Percentiles rank a stretch among this genome's conserved stretches.
phyloP scores from a whole-genome alignment of 2,329 filamentous ascomycete species.

The Microdochium trichocladiopsis region DNA sequence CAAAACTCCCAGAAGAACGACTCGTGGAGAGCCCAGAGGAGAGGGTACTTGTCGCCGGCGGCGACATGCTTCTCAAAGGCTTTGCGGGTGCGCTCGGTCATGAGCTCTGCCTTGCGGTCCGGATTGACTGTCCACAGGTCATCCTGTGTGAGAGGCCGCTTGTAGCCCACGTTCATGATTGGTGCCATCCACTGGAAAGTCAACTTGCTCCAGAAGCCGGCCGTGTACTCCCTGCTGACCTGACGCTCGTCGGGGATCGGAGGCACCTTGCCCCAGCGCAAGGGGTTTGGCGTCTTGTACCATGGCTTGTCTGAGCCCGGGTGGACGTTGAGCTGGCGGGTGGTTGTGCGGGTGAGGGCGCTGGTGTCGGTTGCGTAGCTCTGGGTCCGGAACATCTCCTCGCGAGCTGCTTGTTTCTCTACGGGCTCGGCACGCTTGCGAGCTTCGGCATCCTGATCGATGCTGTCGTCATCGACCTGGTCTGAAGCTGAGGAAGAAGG shows the following conservation, averaged over 20 bases:
- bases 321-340: conserved; percentile 17
- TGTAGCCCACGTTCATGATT: conserved; percentile 81
- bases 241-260: conserved; percentile 45
- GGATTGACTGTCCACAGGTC: conserved; percentile 91
- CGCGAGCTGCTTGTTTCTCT: conserved; percentile 17
- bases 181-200: conserved; percentile 89
- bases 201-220: conserved; percentile 66
- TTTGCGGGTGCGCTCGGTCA: conserved; percentile 59
- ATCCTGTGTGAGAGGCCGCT: conserved; percentile 71
- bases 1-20: conserved; percentile 81
- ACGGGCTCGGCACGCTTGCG: conserved; percentile 14
- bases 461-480: neutral
- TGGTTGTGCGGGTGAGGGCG: conserved; percentile 35
- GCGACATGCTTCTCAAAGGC: conserved; percentile 64
- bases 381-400: conserved; percentile 32
- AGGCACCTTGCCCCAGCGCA: conserved; percentile 51
- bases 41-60: conserved; percentile 62
- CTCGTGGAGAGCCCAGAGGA: conserved; percentile 78
- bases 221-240: conserved; percentile 63
- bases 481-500: neutral
- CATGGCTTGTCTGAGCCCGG: conserved; percentile 44
- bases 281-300: conserved; percentile 55
- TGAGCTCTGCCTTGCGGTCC: conserved; percentile 60
- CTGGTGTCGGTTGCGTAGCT: conserved; percentile 50
- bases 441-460: conserved; percentile 19